Percentiles rank a stretch among this genome's conserved stretches.
Evolutionary conservation across 2,329 filamentous ascomycete species (phyloP).

Genomic region (Arthrobotrys iridis): DNA sequence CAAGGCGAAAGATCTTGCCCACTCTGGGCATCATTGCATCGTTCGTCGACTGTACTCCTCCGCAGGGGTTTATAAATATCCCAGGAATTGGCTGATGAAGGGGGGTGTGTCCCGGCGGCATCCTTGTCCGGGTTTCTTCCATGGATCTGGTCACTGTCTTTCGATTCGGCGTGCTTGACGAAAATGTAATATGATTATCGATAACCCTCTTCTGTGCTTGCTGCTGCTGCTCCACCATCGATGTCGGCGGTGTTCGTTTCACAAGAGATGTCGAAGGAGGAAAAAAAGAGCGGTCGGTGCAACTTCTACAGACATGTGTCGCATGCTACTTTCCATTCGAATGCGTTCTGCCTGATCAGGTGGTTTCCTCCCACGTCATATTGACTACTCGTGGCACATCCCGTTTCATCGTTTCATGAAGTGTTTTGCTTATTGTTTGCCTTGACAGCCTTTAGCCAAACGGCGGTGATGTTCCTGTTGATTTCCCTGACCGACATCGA

Average conservation of each 20-base stretch:
- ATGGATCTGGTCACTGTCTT: constrained; percentile 15
- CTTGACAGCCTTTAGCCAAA: constrained; percentile 11
- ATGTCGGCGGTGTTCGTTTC: constrained; percentile 45
- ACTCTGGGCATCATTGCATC: constrained; percentile 13
- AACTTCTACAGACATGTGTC: constrained; percentile 21
- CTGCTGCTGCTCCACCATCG: constrained; percentile 5
- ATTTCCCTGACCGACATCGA: constrained; percentile 2
- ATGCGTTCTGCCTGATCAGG: constrained; percentile 36
- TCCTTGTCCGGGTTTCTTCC: constrained; percentile 18
- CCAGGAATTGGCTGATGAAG: constrained; percentile 53
- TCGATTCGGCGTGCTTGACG: background rate
- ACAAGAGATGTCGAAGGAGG: constrained; percentile 16
- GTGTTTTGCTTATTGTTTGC: constrained; percentile 16
- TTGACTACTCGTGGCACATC: background rate
- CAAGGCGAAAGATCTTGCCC: constrained; percentile 40
- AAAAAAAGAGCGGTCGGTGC: constrained; percentile 11
- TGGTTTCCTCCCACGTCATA: constrained; percentile 26
- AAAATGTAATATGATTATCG: constrained; percentile 34
- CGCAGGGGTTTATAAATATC: constrained; percentile 54
- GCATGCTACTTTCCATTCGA: constrained; percentile 30
- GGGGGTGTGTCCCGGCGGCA: constrained; percentile 29
- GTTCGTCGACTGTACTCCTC: background rate
- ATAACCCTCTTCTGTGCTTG: constrained; percentile 7
- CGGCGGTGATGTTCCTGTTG: background rate
- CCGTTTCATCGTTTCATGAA: constrained; percentile 31